A percentile compares a stretch with the other conserved stretches of the same genome.
Conservation (phyloP, 164 flowering plant species). For the Vitis amurensis region DNA sequence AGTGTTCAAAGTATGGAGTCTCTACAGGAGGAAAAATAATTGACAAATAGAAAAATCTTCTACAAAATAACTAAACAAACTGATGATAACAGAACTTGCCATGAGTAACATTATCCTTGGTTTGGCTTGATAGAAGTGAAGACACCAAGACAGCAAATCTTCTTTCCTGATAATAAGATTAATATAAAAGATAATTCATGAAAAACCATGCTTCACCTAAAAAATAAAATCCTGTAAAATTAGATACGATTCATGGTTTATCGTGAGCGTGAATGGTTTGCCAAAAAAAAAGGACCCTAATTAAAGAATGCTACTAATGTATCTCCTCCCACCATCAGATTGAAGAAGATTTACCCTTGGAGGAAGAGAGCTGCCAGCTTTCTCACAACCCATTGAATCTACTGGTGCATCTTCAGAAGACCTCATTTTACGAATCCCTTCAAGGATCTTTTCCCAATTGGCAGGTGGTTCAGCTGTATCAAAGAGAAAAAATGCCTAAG, state of each 20-base stretch:
- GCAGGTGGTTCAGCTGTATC: constrained; percentile 59
- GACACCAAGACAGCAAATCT: constrained; percentile 87
- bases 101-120: constrained; percentile 90
- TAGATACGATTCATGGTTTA: too few species aligned
- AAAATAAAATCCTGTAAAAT: background rate
- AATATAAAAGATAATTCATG: background rate
- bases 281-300: too few species aligned
- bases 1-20: too few species aligned
- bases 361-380: constrained; percentile 84
- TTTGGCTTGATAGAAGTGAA: constrained; percentile 97
- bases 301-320: background rate
- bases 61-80: background rate
- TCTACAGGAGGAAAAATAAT: too few species aligned
- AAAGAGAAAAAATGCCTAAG: background rate
- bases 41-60: too few species aligned
- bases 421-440: constrained; percentile 85
- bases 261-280: too few species aligned
- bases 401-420: constrained; percentile 93
- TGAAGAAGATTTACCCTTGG: constrained; percentile 59
- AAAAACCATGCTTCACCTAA: background rate
- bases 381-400: constrained; percentile 96
- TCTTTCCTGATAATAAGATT: constrained; percentile 62
- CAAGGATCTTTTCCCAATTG: constrained; percentile 85
- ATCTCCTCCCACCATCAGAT: background rate
- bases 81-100: constrained; percentile 56